A percentile compares a stretch with the other conserved stretches of the same genome.
phyloP scores from a whole-genome alignment of 2,329 filamentous ascomycete genomes.

The Dothistroma pini region DNA sequence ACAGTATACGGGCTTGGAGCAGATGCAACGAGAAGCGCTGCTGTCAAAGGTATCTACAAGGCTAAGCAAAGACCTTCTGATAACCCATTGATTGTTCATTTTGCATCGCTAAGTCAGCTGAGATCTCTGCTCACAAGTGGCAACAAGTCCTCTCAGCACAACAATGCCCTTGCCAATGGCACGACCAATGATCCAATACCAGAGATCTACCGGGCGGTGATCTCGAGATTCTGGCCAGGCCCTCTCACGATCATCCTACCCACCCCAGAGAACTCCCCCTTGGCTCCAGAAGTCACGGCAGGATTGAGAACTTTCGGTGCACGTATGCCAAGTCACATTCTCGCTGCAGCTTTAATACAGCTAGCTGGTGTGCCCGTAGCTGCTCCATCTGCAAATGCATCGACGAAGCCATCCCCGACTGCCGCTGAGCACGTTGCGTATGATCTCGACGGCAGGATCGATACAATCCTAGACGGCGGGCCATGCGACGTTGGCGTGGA shows the following conservation, averaged over 20 bases:
- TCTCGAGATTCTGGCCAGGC: conserved; percentile 87
- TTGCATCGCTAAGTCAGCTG: conserved; percentile 76
- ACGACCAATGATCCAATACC: conserved; percentile 55
- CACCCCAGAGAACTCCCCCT: conserved; percentile 62
- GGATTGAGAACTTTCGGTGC: conserved; percentile 80
- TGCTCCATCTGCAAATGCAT: conserved; percentile 90
- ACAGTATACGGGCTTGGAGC: conserved; percentile 97
- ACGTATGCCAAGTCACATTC: conserved; percentile 78
- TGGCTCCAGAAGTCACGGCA: conserved; percentile 91
- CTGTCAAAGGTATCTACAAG: conserved; percentile 86
- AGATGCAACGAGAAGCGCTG: conserved; percentile 79
- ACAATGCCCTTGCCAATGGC: conserved; percentile 9
- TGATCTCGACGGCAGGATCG: conserved; percentile 77
- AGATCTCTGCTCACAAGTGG: conserved; percentile 54
- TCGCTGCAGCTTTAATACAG: conserved; percentile 85
- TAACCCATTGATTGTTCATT: conserved; percentile 92
- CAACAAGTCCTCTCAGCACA: conserved; percentile 6
- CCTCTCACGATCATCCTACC: conserved; percentile 87
- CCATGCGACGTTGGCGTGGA: conserved; percentile 86
- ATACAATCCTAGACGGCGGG: conserved; percentile 85
- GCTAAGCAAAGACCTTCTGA: conserved; percentile 89
- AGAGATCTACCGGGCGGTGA: conserved; percentile 70
- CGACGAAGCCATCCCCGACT: conserved; percentile 88
- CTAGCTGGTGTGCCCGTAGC: conserved; percentile 75
- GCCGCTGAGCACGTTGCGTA: conserved; percentile 83